These are phyloP conservation scores for Tricholoma sp. DNA, from an alignment of 768 basidiomycete species.

Conservation along the genomic window DNA sequence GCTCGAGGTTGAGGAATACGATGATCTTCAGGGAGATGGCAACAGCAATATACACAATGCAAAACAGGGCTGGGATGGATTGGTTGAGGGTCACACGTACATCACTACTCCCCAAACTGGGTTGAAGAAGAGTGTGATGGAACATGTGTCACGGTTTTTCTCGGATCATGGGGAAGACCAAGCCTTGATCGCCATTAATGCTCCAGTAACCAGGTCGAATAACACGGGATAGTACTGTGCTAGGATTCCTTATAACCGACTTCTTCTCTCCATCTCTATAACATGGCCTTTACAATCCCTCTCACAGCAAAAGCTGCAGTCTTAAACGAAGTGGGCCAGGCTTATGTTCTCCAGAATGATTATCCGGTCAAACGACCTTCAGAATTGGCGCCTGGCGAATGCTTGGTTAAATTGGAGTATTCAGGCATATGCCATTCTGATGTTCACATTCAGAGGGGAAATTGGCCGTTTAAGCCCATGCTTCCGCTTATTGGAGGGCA, in stretches of 20 bases:
- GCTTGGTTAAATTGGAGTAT: conserved; percentile 66
- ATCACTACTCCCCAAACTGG: no score
- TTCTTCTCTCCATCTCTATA: background rate
- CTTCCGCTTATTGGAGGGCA: conserved; percentile 72
- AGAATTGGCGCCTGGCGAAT: conserved; percentile 56
- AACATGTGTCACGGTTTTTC: no score
- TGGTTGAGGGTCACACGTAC: no score
- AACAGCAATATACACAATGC: no score
- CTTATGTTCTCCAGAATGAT: conserved; percentile 31
- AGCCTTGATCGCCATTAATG: no score
- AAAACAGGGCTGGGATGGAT: no score
- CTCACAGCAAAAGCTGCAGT: conserved; percentile 34
- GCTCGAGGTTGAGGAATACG: no score
- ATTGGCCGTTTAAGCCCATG: conserved; percentile 55
- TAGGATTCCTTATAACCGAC: background rate
- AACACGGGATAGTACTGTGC: background rate
- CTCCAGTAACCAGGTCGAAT: no score
- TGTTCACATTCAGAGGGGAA: conserved; percentile 58
- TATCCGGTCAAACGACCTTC: conserved; percentile 53
- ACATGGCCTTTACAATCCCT: no score
- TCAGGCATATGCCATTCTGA: conserved; percentile 70
- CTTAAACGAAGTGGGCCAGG: conserved; percentile 22
- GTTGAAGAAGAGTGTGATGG: no score
- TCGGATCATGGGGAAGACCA: background rate
- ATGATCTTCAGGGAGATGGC: no score